Evolutionary conservation across 169 alveolate species (phyloP).

Genomic region (Cryptosporidium bovis): DNA sequence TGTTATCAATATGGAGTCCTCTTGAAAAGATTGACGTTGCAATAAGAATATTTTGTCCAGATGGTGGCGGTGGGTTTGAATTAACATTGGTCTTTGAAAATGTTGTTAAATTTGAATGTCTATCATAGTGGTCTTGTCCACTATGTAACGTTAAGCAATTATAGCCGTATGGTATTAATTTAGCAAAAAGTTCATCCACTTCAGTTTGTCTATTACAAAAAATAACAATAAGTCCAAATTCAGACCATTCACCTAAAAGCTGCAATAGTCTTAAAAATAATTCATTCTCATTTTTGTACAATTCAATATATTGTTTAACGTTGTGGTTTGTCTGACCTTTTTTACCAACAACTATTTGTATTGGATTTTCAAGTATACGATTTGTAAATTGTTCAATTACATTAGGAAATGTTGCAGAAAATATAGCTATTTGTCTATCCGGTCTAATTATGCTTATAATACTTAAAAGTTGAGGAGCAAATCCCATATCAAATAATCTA

Average conservation of each 20-base stretch:
- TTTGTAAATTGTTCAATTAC: constrained; percentile 95
- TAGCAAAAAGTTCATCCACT: constrained; percentile 92
- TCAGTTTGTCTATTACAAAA: constrained; percentile 96
- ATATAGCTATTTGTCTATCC: constrained; percentile 95
- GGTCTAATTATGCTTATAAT: constrained; percentile 91
- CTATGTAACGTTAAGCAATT: constrained; percentile 95
- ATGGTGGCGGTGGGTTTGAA: constrained; percentile 69
- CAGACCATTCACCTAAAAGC: constrained; percentile 95
- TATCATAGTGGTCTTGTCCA: constrained; percentile 97
- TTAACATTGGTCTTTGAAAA: constrained; percentile 51
- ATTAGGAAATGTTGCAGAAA: constrained; percentile 99
- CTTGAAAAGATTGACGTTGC: constrained; percentile 99
- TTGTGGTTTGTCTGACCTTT: constrained; percentile 91
- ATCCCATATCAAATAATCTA: constrained; percentile 97
- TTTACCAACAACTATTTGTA: constrained; percentile 94
- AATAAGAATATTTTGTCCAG: constrained; percentile 87
- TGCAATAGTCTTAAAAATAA: constrained; percentile 91
- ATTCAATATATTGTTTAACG: constrained; percentile 94
- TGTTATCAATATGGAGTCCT: constrained; percentile 96
- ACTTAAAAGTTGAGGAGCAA: constrained; percentile 96
- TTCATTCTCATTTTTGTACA: constrained; percentile 87
- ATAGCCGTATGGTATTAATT: constrained; percentile 86
- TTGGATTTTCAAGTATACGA: constrained; percentile 93
- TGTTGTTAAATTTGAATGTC: constrained; percentile 84
- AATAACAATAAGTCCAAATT: constrained; percentile 93